These are phyloP conservation scores for Inga oerstediana DNA, from an alignment of 306 rosid species.

Conservation along the genomic window DNA sequence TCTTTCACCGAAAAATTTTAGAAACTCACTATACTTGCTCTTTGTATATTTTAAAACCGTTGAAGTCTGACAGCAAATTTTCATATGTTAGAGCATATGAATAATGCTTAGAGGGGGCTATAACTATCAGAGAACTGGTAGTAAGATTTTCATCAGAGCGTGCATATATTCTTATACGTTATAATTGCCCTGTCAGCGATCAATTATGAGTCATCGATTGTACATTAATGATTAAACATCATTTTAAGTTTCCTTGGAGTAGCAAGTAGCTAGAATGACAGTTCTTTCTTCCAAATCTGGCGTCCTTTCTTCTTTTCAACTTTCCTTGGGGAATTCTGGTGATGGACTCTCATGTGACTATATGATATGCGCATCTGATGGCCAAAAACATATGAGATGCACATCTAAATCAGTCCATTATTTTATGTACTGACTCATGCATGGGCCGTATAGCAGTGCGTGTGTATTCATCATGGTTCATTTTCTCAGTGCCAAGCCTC, in stretches of 20 bases:
- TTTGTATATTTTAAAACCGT: neutral
- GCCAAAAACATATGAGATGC: neutral
- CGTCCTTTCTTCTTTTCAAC: neutral
- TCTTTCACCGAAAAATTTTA: neutral
- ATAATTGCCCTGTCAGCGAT: neutral
- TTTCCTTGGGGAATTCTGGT: constrained; percentile 4
- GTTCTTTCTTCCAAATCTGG: constrained; percentile 14
- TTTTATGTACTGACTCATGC: neutral
- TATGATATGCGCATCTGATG: neutral
- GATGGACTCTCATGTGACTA: neutral
- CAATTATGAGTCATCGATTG: neutral
- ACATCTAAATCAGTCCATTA: neutral
- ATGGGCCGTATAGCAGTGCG: neutral
- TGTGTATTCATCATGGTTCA: neutral
- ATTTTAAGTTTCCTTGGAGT: neutral
- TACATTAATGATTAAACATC: constrained; percentile 3
- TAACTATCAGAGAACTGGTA: neutral
- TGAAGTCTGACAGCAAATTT: too few species aligned
- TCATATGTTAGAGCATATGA: too few species aligned
- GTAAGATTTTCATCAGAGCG: neutral
- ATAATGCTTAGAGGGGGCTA: too few species aligned
- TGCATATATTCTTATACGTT: neutral
- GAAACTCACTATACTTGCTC: neutral
- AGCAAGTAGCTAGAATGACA: constrained; percentile 7
- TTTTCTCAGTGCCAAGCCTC: neutral